Conservation (phyloP, 257 asterid species). For the Solanum virginianum region DNA sequence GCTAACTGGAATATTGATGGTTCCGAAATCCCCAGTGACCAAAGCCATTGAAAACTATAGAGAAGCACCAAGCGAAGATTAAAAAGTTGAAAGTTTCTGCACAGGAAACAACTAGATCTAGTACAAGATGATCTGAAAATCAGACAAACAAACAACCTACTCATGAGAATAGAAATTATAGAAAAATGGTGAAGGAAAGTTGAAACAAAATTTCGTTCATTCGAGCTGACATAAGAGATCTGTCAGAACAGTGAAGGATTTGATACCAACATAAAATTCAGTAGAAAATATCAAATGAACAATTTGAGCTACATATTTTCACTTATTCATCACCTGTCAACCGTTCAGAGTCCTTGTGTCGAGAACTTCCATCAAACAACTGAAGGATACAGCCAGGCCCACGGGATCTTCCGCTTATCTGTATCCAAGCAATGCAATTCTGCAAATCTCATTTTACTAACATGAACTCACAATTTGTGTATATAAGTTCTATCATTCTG, state of each 20-base stretch:
- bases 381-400: background rate
- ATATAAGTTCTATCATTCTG: background rate
- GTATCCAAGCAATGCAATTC: background rate
- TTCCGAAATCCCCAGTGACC: background rate
- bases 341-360: background rate
- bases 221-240: background rate
- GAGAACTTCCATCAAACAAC: background rate
- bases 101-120: background rate
- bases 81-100: background rate
- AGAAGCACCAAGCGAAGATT: background rate
- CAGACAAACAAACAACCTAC: background rate
- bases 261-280: background rate
- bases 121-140: background rate
- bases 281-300: background rate
- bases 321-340: background rate
- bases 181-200: background rate
- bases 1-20: background rate
- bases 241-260: background rate
- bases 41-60: background rate
- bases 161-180: background rate
- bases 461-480: background rate
- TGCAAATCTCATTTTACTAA: background rate
- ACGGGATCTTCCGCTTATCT: background rate
- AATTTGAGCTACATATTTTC: background rate
- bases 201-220: background rate